Evolutionary conservation across 106 monocot species (phyloP).

Genomic region (Dendrobium catenatum): DNA sequence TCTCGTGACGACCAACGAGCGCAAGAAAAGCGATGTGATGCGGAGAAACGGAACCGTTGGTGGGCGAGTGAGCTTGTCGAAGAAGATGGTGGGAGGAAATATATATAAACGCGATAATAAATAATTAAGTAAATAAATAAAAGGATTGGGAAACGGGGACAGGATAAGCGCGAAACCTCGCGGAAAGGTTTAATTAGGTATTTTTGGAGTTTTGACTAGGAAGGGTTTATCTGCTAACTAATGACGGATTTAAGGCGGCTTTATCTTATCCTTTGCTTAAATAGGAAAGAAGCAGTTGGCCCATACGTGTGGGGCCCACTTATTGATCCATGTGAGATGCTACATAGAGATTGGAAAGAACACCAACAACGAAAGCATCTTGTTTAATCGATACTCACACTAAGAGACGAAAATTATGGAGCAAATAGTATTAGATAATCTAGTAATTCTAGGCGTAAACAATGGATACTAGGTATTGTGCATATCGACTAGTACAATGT

Average conservation of each 20-base stretch:
- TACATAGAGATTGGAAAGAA: too few relatives aligned
- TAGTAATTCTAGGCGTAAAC: too few relatives aligned
- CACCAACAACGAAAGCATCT: too few relatives aligned
- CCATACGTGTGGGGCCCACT: too few relatives aligned
- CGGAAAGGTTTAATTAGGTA: not conserved
- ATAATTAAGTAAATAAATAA: not conserved
- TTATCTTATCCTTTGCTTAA: not conserved
- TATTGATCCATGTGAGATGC: too few relatives aligned
- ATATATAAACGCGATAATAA: not conserved
- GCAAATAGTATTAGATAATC: too few relatives aligned
- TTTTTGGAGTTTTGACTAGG: not conserved
- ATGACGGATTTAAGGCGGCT: not conserved
- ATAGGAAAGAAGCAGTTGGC: not conserved
- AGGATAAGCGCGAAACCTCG: not conserved
- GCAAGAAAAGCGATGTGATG: not conserved
- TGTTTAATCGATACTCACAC: too few relatives aligned
- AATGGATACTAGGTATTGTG: too few relatives aligned
- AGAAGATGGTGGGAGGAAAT: not conserved
- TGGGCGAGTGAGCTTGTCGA: not conserved
- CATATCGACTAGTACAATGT: too few relatives aligned
- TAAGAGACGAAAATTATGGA: too few relatives aligned
- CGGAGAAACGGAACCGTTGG: not conserved
- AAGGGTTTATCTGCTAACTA: not conserved
- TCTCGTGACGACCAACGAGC: not conserved
- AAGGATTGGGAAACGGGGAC: not conserved